Percentiles rank a stretch among this genome's conserved stretches.
Evolutionary conservation across 345 rosid species (phyloP).

Genomic region (Populus alba): DNA sequence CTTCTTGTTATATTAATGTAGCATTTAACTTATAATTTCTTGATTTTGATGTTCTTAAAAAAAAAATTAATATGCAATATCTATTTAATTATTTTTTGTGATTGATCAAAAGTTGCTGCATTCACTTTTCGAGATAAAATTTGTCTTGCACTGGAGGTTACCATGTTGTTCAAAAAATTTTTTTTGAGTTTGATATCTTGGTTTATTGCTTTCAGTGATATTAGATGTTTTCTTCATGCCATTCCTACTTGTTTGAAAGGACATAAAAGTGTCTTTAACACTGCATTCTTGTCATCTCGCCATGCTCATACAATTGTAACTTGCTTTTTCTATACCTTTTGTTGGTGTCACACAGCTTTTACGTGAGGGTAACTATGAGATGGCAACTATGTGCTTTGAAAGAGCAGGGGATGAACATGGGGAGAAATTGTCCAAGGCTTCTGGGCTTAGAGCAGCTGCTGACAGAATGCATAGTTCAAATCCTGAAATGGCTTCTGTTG

Average conservation of each 20-base stretch:
- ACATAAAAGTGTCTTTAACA: neutral
- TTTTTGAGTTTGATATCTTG: neutral
- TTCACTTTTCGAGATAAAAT: neutral
- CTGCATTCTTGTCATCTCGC: neutral
- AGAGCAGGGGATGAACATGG: slow-evolving; percentile 41
- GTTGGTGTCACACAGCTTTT: slow-evolving; percentile 38
- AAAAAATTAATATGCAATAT: too few species aligned
- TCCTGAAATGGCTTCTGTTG: slow-evolving; percentile 31
- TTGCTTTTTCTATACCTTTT: neutral
- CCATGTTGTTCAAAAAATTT: neutral
- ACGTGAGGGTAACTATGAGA: slow-evolving; percentile 35
- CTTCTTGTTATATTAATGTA: neutral
- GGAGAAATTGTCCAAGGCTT: slow-evolving; percentile 45
- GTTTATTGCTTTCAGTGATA: neutral
- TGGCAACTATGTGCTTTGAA: slow-evolving; percentile 51
- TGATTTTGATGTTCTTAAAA: neutral
- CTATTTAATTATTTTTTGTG: too few species aligned
- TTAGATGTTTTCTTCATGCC: neutral
- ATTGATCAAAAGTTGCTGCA: neutral
- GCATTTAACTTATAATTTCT: neutral
- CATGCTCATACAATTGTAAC: neutral
- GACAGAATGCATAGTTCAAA: slow-evolving; percentile 32
- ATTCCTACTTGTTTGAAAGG: neutral
- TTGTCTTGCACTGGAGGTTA: neutral
- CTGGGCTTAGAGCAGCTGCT: slow-evolving; percentile 41